phyloP scores from a whole-genome alignment of 2,329 filamentous ascomycete genomes.

The Penicillium sp. region DNA sequence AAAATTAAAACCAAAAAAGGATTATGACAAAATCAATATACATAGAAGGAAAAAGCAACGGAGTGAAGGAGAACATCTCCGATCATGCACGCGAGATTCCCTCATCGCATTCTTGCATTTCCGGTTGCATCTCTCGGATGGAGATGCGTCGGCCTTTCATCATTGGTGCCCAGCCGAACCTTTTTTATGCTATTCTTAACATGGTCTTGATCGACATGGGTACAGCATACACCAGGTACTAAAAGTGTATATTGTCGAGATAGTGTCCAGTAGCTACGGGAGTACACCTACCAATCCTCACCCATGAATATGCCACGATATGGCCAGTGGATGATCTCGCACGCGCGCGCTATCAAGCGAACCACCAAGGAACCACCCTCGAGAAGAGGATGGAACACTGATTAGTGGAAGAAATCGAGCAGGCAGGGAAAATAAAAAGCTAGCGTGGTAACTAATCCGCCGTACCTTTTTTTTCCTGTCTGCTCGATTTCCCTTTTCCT shows the following conservation, averaged over 20 bases:
- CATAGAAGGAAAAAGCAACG: neutral
- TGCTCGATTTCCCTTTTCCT: no score
- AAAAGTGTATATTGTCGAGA: no score
- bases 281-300: no score
- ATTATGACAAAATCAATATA: no score
- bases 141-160: slow-evolving; percentile 5
- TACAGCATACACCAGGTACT: neutral
- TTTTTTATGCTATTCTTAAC: slow-evolving; percentile 10
- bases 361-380: neutral
- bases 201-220: slow-evolving; percentile 9
- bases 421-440: no score
- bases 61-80: slow-evolving; percentile 20
- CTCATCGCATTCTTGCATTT: slow-evolving; percentile 2
- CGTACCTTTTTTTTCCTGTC: slow-evolving; percentile 8
- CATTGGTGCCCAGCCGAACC: slow-evolving; percentile 25
- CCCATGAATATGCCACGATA: no score
- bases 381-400: neutral
- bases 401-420: slow-evolving; percentile 4
- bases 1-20: no score
- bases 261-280: no score
- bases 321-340: neutral
- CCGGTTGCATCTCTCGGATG: slow-evolving; percentile 13
- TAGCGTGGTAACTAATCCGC: slow-evolving; percentile 13
- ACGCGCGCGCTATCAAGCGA: neutral
- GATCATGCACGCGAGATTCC: slow-evolving; percentile 23